Evolutionary conservation across 495 filamentous ascomycete species (phyloP).

Genomic region (Talaromyces stipitatus): DNA sequence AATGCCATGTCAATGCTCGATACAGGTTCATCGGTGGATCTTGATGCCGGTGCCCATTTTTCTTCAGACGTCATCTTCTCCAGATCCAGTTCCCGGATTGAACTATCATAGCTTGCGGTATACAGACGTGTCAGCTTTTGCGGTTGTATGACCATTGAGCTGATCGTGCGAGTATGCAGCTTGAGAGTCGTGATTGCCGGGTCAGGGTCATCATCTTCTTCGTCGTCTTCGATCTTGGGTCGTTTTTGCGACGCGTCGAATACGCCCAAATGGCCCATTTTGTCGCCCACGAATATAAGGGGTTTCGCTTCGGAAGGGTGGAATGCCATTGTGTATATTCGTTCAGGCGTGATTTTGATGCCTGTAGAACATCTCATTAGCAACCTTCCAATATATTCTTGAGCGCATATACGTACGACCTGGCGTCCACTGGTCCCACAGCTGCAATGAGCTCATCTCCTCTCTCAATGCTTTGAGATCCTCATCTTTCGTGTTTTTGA

Average conservation of each 20-base stretch:
- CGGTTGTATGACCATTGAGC: constrained; percentile 68
- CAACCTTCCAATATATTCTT: neutral
- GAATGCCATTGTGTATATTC: constrained; percentile 81
- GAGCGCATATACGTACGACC: constrained; percentile 45
- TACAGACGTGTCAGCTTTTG: constrained; percentile 61
- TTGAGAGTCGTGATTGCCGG: constrained; percentile 82
- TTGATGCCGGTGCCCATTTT: constrained; percentile 64
- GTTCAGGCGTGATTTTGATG: constrained; percentile 88
- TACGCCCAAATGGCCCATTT: constrained; percentile 88
- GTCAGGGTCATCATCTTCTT: constrained; percentile 56
- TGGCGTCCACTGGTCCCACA: constrained; percentile 78
- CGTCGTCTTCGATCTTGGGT: constrained; percentile 39
- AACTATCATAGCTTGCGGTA: constrained; percentile 90
- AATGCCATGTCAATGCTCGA: constrained; percentile 72
- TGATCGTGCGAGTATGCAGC: constrained; percentile 82
- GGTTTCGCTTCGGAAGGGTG: constrained; percentile 81
- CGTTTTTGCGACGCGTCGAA: constrained; percentile 75
- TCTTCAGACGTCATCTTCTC: constrained; percentile 69
- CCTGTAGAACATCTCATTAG: constrained; percentile 37
- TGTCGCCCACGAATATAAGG: constrained; percentile 92
- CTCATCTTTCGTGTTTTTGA: constrained; percentile 72
- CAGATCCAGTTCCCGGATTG: constrained; percentile 80
- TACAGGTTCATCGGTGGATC: constrained; percentile 64
- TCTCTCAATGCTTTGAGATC: constrained; percentile 67
- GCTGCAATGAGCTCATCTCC: constrained; percentile 67